Conservation (phyloP, 2,329 filamentous ascomycete species). For the Hypoxylon sp. region DNA sequence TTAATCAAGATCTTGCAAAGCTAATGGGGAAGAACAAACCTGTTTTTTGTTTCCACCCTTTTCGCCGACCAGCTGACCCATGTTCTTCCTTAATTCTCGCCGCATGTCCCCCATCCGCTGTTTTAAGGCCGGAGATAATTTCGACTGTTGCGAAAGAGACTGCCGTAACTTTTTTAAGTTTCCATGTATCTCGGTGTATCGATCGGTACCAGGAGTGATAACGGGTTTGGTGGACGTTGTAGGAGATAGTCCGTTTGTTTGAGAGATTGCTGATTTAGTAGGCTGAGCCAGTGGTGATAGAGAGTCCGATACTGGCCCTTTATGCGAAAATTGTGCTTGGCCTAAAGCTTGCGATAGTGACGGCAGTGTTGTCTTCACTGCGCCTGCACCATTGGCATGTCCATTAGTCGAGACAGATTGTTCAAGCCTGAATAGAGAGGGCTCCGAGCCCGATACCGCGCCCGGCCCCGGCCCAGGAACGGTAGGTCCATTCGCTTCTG, state of each 20-base stretch:
- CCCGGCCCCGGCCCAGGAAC: conserved; percentile 6
- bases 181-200: conserved; percentile 73
- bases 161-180: conserved; percentile 72
- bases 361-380: conserved; percentile 32
- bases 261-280: conserved; percentile 32
- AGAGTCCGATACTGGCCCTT: conserved; percentile 8
- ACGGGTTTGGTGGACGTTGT: conserved; percentile 39
- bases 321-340: conserved; percentile 7
- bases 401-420: conserved; percentile 29
- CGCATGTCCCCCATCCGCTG: conserved; percentile 78
- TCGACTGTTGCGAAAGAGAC: conserved; percentile 66
- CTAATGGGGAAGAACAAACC: conserved; percentile 58
- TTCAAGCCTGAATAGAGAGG: conserved; percentile 19
- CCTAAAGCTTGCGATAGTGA: conserved; percentile 9
- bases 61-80: conserved; percentile 80
- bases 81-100: conserved; percentile 76
- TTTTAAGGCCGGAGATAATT: conserved; percentile 72
- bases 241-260: conserved; percentile 39
- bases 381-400: conserved; percentile 41
- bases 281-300: conserved; percentile 37
- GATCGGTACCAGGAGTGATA: conserved; percentile 53
- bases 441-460: conserved; percentile 8
- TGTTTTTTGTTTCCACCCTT: conserved; percentile 72
- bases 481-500: conserved; percentile 13
- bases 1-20: conserved; percentile 20